phyloP scores from a whole-genome alignment of 2,329 filamentous ascomycete genomes.

The Ophiostoma pallidulum region DNA sequence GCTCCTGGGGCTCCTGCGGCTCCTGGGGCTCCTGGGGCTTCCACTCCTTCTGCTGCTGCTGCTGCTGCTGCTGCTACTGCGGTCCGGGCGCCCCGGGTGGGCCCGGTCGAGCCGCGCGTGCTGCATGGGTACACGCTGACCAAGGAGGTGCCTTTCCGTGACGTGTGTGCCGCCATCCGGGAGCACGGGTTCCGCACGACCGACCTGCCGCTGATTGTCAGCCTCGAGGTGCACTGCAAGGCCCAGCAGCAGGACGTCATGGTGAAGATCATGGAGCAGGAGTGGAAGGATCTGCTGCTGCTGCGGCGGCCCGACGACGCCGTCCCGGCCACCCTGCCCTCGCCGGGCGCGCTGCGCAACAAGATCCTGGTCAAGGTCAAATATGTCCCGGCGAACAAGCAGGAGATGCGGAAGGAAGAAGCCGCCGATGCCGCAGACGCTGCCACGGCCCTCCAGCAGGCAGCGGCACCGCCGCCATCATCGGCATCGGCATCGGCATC shows the following conservation, averaged over 20 bases:
- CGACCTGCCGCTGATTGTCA: slow-evolving; percentile 83
- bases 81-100: background rate
- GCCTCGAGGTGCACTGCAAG: slow-evolving; percentile 81
- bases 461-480: slow-evolving; percentile 19
- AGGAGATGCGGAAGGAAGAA: too few relatives aligned
- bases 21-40: too few relatives aligned
- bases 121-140: slow-evolving; percentile 87
- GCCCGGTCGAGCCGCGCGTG: slow-evolving; percentile 58
- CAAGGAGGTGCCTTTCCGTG: slow-evolving; percentile 75
- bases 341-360: slow-evolving; percentile 58
- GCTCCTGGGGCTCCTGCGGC: background rate
- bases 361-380: slow-evolving; percentile 85
- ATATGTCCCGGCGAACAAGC: slow-evolving; percentile 43
- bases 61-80: background rate
- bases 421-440: slow-evolving; percentile 2
- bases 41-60: background rate
- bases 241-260: slow-evolving; percentile 77
- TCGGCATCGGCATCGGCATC: slow-evolving; percentile 1
- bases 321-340: slow-evolving; percentile 43
- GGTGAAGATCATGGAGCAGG: slow-evolving; percentile 83
- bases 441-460: background rate
- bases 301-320: slow-evolving; percentile 40
- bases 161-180: slow-evolving; percentile 72
- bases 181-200: slow-evolving; percentile 67
- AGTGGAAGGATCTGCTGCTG: slow-evolving; percentile 67